Evolutionary conservation across 495 filamentous ascomycete species (phyloP), one percentile per base, ranked within the genome.

Genomic region (Neurospora cerealis): DNA sequence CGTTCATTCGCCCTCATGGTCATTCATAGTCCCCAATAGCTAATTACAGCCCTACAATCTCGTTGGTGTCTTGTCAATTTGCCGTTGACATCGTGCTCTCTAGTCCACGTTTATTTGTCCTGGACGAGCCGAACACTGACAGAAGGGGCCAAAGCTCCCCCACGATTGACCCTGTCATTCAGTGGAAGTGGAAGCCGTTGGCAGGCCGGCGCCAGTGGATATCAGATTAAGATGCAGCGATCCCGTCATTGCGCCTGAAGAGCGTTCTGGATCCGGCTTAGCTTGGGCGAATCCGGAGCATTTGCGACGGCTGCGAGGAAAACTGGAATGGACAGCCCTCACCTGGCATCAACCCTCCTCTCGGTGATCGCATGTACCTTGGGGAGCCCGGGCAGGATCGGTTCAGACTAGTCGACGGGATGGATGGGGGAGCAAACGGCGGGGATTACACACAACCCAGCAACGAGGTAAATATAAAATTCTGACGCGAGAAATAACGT

Each of bases 251-350:
- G 37, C 66, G 19, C 19, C 41, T 73, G 70, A 1, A 24, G 73
- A 41, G 73, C 71, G 19, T 54, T 70, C 69, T 38, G 54, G 69
- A 39, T 21, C 70, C 69, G 71, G 28, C 39, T 39, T 36, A 32
- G 36, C 42, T 44, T 46, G 71, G 34, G 60, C 17, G n/a, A 36
- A 36, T 24, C 76, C 76, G 76, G 76, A 77, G 76, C 76, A 73
- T 77, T 77, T 77, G 70, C 60, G 72, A 74, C 74, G 76, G 75
- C 54, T 37, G 40, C 41, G 48, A 46, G 28, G 41, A 15, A 48
- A 48, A 28, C 21, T 60, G 48, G 48, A 60, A 24, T 21, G 46
- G 48, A 15, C 24, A 60, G 48, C n/a, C 24, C 21, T 28, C 48
- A 60, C 24, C 48, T 66, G 15, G 54, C 54, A 34, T 66, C 54